These are phyloP conservation scores for Curvularia lunata DNA, from an alignment of 2,329 filamentous ascomycete genomes.

Conservation along the genomic window DNA sequence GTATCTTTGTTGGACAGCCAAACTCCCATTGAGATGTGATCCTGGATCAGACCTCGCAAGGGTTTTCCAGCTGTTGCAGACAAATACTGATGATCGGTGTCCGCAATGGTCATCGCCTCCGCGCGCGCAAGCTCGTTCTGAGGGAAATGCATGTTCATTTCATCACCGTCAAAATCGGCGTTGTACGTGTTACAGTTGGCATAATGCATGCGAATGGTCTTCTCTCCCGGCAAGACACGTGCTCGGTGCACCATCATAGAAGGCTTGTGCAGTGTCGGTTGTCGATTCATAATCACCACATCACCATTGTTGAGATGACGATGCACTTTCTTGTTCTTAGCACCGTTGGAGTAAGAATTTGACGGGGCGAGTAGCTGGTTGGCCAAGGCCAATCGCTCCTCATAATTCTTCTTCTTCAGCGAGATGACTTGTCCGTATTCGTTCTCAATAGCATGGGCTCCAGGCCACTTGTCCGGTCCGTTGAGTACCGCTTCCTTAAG, in stretches of 20 bases:
- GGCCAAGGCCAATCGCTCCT: slow-evolving; percentile 86
- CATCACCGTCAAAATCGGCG: slow-evolving; percentile 97
- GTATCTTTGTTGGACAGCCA: slow-evolving; percentile 89
- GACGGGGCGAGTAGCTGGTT: slow-evolving; percentile 92
- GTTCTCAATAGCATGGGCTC: slow-evolving; percentile 92
- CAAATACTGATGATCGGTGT: slow-evolving; percentile 96
- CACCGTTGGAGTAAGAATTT: slow-evolving; percentile 73
- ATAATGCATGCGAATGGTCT: slow-evolving; percentile 99
- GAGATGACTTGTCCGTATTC: slow-evolving; percentile 92
- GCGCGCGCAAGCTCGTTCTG: slow-evolving; percentile 94
- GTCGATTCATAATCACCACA: slow-evolving; percentile 97
- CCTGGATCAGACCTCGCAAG: slow-evolving; percentile 93
- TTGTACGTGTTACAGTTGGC: slow-evolving; percentile 99
- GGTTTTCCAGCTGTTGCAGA: slow-evolving; percentile 93
- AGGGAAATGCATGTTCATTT: slow-evolving; percentile 99
- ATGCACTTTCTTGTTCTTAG: slow-evolving; percentile 93
- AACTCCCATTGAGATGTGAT: slow-evolving; percentile 95
- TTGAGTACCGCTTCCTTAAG: slow-evolving; percentile 97
- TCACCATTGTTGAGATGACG: slow-evolving; percentile 96
- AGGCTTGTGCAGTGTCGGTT: slow-evolving; percentile 96
- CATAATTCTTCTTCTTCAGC: slow-evolving; percentile 81
- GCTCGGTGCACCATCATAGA: slow-evolving; percentile 99
- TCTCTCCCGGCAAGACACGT: slow-evolving; percentile 88
- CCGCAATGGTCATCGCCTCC: slow-evolving; percentile 90
- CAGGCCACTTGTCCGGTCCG: slow-evolving; percentile 90